A percentile compares a stretch with the other conserved stretches of the same genome.
These are phyloP conservation scores for Vitis rotundifolia DNA, from an alignment of 164 flowering plant species.

Conservation along the genomic window DNA sequence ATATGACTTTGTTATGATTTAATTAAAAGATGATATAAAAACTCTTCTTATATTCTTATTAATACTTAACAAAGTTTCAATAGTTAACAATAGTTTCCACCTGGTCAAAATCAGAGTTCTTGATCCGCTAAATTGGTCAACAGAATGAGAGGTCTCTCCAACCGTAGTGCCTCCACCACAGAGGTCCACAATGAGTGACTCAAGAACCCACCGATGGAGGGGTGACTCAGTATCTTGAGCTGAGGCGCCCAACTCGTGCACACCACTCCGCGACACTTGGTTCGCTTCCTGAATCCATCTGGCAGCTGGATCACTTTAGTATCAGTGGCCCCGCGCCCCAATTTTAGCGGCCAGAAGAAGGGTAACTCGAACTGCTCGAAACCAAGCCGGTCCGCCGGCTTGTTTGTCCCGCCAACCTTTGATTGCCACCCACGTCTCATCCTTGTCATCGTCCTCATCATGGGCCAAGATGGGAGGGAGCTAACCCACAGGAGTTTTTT, in stretches of 20 bases:
- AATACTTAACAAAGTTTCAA: too few relatives aligned
- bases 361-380: too few relatives aligned
- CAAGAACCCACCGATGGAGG: conserved; percentile 42
- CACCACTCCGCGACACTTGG: conserved; percentile 24
- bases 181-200: conserved; percentile 54
- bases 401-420: conserved; percentile 23
- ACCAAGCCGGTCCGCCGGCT: conserved; percentile 5
- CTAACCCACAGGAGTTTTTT: too few relatives aligned
- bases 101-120: conserved; percentile 22
- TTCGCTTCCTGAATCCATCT: conserved; percentile 33
- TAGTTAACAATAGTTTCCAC: too few relatives aligned
- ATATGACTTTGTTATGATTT: too few relatives aligned
- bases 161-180: conserved; percentile 33
- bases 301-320: conserved; percentile 17
- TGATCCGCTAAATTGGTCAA: conserved; percentile 38
- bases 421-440: conserved; percentile 11
- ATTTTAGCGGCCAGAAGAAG: conserved; percentile 45
- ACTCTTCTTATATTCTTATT: too few relatives aligned
- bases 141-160: conserved; percentile 29
- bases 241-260: conserved; percentile 49
- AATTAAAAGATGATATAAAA: too few relatives aligned
- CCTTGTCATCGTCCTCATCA: not conserved
- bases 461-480: conserved; percentile 14
- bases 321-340: not conserved
- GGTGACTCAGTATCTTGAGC: too few relatives aligned